Percentiles rank a stretch among this genome's conserved stretches.
These are phyloP conservation scores for Dactylellina sp. DNA, from an alignment of 2,329 filamentous ascomycete genomes.

Conservation along the genomic window DNA sequence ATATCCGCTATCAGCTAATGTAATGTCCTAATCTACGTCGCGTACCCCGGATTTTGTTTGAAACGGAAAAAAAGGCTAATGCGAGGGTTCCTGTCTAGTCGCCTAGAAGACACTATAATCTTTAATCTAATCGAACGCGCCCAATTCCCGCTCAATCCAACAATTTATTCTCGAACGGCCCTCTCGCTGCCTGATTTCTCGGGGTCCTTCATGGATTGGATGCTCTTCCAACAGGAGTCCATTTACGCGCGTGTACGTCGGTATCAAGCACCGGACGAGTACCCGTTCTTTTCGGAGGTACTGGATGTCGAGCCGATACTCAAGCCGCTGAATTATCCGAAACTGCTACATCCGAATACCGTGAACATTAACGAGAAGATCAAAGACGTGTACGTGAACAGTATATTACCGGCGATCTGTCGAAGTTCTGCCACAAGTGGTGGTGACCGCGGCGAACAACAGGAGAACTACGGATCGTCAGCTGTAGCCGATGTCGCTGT, in stretches of 20 bases:
- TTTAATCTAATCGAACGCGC: slow-evolving; percentile 97
- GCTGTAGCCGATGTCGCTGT: slow-evolving; percentile 91
- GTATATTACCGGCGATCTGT: slow-evolving; percentile 86
- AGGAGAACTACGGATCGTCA: slow-evolving; percentile 94
- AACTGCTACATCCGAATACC: slow-evolving; percentile 85
- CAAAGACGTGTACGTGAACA: slow-evolving; percentile 83
- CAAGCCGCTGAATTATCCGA: slow-evolving; percentile 86
- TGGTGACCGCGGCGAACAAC: slow-evolving; percentile 81
- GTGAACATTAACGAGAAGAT: slow-evolving; percentile 92
- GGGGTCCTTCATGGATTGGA: slow-evolving; percentile 90
- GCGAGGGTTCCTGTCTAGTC: slow-evolving; percentile 73
- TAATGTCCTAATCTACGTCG: slow-evolving; percentile 65
- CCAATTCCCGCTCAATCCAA: slow-evolving; percentile 93
- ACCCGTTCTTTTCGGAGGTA: slow-evolving; percentile 91
- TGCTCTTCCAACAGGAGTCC: slow-evolving; percentile 87
- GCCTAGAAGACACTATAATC: slow-evolving; percentile 96
- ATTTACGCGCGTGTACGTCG: slow-evolving; percentile 92
- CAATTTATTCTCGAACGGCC: slow-evolving; percentile 85
- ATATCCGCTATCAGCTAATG: slow-evolving; percentile 96
- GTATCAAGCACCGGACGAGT: slow-evolving; percentile 95
- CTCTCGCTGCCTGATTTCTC: slow-evolving; percentile 77
- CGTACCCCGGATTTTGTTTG: background rate
- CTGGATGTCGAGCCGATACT: slow-evolving; percentile 80
- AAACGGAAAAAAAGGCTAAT: slow-evolving; percentile 24
- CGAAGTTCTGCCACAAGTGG: slow-evolving; percentile 69